These are phyloP conservation scores for Leptosphaerulina australis DNA, from an alignment of 2,329 filamentous ascomycete genomes.

Conservation along the genomic window DNA sequence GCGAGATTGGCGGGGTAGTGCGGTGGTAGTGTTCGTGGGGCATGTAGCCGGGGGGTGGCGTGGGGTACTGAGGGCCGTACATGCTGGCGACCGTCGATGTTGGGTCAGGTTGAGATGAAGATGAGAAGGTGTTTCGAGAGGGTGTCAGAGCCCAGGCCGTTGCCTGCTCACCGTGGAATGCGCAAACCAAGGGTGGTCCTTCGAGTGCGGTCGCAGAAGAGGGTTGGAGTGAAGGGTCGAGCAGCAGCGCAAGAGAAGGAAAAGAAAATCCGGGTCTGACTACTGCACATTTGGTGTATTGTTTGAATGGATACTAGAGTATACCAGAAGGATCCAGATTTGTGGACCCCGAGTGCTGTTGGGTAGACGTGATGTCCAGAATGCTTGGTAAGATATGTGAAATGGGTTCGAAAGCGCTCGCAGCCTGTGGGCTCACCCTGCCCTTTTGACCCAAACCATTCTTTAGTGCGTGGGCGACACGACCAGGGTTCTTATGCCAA, in stretches of 20 bases:
- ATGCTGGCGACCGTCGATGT: constrained; percentile 28
- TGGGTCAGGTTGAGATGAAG: constrained; percentile 1
- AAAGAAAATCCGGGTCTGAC: constrained; percentile 38
- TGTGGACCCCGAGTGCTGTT: constrained; percentile 24
- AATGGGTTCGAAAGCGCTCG: constrained; percentile 22
- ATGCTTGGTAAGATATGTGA: constrained; percentile 39
- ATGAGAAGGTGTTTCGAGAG: constrained; percentile 12
- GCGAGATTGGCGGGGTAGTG: constrained; percentile 53
- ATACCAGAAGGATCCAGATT: constrained; percentile 47
- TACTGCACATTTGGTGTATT: constrained; percentile 46
- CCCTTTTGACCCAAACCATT: constrained; percentile 28
- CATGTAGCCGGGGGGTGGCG: constrained; percentile 47
- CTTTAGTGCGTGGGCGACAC: constrained; percentile 25
- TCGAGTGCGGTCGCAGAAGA: constrained; percentile 28
- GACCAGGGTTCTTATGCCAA: constrained; percentile 9
- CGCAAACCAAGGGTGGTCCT: constrained; percentile 39
- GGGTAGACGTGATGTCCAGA: constrained; percentile 30
- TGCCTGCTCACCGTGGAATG: constrained; percentile 45
- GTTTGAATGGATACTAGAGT: constrained; percentile 22
- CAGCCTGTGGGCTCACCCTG: constrained; percentile 28
- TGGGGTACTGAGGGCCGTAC: constrained; percentile 42
- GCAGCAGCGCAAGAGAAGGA: constrained; percentile 42
- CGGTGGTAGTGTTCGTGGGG: constrained; percentile 45
- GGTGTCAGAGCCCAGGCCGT: constrained; percentile 34
- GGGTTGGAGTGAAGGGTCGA: constrained; percentile 31